Evolutionary conservation across 495 filamentous ascomycete genomes (phyloP).

Genomic region (Aspergillus haitiensis): DNA sequence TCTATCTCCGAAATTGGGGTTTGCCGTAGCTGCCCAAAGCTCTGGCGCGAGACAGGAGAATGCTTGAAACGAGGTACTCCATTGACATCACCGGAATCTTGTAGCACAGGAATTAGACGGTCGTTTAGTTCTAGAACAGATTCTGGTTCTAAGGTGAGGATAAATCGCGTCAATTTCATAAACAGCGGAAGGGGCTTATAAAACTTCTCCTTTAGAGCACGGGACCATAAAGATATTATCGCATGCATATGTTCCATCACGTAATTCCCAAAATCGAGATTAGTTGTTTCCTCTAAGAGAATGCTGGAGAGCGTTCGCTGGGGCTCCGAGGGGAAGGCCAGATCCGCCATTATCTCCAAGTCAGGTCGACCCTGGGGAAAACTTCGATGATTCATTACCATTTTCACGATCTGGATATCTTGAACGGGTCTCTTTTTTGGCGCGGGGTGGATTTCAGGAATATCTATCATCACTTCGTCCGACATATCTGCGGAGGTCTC

Average conservation of each 20-base stretch:
- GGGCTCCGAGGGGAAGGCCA: conserved; percentile 57
- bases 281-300: conserved; percentile 54
- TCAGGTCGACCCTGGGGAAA: conserved; percentile 49
- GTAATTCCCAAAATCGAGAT: conserved; percentile 46
- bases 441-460: conserved; percentile 1
- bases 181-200: conserved; percentile 60
- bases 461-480: conserved; percentile 25
- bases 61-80: conserved; percentile 53
- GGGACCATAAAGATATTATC: conserved; percentile 61
- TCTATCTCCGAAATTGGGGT: conserved; percentile 49
- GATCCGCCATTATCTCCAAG: conserved; percentile 52
- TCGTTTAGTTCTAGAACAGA: conserved; percentile 50
- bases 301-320: conserved; percentile 55
- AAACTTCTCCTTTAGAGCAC: conserved; percentile 59
- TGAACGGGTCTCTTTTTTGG: conserved; percentile 2
- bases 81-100: conserved; percentile 58
- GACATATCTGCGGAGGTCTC: conserved; percentile 28
- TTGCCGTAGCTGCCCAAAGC: conserved; percentile 36
- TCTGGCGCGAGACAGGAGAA: conserved; percentile 43
- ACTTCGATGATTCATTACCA: conserved; percentile 57
- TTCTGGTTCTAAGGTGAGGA: conserved; percentile 52
- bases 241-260: conserved; percentile 53
- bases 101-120: conserved; percentile 53
- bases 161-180: conserved; percentile 53
- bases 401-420: conserved; percentile 52